These are phyloP conservation scores for Verbascum thapsus DNA, from an alignment of 257 asterid genomes.

Conservation along the genomic window DNA sequence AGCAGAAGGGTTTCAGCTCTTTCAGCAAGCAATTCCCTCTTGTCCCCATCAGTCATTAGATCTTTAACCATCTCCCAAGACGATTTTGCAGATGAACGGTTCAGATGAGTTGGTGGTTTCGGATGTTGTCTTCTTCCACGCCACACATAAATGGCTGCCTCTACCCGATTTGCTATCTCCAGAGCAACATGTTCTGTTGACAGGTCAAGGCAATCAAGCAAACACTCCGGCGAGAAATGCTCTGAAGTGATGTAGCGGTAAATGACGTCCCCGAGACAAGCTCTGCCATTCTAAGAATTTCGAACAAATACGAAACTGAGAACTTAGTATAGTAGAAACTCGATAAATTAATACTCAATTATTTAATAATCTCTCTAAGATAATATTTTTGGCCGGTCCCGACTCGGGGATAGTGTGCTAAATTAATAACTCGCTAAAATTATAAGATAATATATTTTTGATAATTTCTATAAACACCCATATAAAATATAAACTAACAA, in stretches of 20 bases:
- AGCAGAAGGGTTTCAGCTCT: constrained; percentile 84
- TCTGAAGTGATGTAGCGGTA: constrained; percentile 87
- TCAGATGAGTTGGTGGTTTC: constrained; percentile 54
- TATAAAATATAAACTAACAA: too few relatives aligned
- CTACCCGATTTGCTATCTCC: constrained; percentile 89
- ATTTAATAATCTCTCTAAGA: too few relatives aligned
- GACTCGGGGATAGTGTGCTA: too few relatives aligned
- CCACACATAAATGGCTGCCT: constrained; percentile 83
- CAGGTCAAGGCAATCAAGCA: constrained; percentile 88
- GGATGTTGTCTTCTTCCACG: constrained; percentile 51
- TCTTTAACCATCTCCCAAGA: constrained; percentile 92
- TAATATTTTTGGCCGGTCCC: too few relatives aligned
- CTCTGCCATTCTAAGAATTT: constrained; percentile 67
- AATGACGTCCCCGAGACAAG: constrained; percentile 85
- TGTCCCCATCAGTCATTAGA: constrained; percentile 71
- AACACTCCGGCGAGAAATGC: constrained; percentile 79
- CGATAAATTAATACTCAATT: too few relatives aligned
- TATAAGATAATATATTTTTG: too few relatives aligned
- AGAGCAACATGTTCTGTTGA: constrained; percentile 81
- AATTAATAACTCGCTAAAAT: too few relatives aligned
- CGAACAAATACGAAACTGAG: too few relatives aligned
- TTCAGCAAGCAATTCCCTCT: constrained; percentile 69
- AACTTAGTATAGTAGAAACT: too few relatives aligned
- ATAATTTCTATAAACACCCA: too few relatives aligned
- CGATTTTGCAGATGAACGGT: constrained; percentile 59